Evolutionary conservation across 78 protist species (phyloP).

Genomic region (Dictyostelium capitatum): DNA sequence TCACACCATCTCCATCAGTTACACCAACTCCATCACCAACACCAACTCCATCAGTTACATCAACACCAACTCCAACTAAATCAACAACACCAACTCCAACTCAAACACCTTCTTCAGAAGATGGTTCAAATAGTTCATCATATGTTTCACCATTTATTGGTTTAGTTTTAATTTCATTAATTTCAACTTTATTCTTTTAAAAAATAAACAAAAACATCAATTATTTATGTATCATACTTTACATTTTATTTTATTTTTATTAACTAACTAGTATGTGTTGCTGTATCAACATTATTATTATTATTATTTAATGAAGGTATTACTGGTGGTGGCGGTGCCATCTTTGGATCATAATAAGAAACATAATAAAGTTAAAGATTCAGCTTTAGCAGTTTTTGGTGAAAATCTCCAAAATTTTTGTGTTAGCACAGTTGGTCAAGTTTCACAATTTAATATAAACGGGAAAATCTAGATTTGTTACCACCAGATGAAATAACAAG

Average conservation of each 20-base stretch:
- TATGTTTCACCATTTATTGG: neutral
- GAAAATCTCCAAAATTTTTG: too few relatives aligned
- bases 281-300: too few relatives aligned
- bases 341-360: conserved; percentile 7
- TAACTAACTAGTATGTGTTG: too few relatives aligned
- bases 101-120: neutral
- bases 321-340: neutral
- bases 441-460: conserved; percentile 39
- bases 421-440: conserved; percentile 44
- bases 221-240: too few relatives aligned
- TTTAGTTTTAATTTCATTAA: neutral
- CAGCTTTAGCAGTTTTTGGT: conserved; percentile 50
- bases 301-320: too few relatives aligned
- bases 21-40: too few relatives aligned
- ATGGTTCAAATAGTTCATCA: neutral
- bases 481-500: conserved; percentile 20
- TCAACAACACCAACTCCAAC: neutral
- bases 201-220: too few relatives aligned
- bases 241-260: too few relatives aligned
- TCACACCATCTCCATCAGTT: too few relatives aligned
- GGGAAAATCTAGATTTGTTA: neutral
- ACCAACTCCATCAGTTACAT: too few relatives aligned
- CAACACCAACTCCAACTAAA: too few relatives aligned
- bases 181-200: neutral
- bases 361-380: conserved; percentile 57